Evolutionary conservation across 345 rosid species (phyloP).

Genomic region (Linum tenue): DNA sequence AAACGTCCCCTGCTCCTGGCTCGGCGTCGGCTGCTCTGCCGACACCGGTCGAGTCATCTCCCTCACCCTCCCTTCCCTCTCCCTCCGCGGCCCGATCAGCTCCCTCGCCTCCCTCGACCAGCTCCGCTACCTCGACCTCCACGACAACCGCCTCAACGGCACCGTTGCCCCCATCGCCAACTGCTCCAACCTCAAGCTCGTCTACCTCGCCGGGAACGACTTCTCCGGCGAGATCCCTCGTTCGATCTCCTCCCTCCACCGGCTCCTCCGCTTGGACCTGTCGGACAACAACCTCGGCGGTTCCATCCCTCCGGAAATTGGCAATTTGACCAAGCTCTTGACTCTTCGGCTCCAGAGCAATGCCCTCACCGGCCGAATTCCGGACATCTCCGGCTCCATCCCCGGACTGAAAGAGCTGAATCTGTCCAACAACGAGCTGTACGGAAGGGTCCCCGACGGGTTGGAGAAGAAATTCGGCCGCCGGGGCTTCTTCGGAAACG

Average conservation of each 20-base stretch:
- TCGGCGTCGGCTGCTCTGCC: constrained; percentile 68
- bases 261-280: constrained; percentile 61
- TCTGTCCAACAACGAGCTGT: constrained; percentile 66
- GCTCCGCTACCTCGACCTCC: constrained; percentile 82
- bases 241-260: constrained; percentile 43
- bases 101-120: constrained; percentile 60
- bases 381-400: constrained; percentile 52
- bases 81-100: constrained; percentile 67
- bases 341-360: constrained; percentile 83
- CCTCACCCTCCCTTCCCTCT: constrained; percentile 58
- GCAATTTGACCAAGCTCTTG: constrained; percentile 46
- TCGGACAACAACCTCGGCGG: constrained; percentile 76
- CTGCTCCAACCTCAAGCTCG: constrained; percentile 61
- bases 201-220: constrained; percentile 70
- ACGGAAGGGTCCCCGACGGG: constrained; percentile 50
- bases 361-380: constrained; percentile 65
- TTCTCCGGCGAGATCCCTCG: constrained; percentile 64
- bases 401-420: constrained; percentile 40
- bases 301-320: constrained; percentile 37
- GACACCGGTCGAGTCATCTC: constrained; percentile 30
- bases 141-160: constrained; percentile 77
- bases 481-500: constrained; percentile 63
- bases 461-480: constrained; percentile 49
- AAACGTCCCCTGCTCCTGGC: constrained; percentile 38
- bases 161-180: constrained; percentile 45